Conservation (phyloP, 73 alveolate genomes). For the Breviolum minutum region DNA sequence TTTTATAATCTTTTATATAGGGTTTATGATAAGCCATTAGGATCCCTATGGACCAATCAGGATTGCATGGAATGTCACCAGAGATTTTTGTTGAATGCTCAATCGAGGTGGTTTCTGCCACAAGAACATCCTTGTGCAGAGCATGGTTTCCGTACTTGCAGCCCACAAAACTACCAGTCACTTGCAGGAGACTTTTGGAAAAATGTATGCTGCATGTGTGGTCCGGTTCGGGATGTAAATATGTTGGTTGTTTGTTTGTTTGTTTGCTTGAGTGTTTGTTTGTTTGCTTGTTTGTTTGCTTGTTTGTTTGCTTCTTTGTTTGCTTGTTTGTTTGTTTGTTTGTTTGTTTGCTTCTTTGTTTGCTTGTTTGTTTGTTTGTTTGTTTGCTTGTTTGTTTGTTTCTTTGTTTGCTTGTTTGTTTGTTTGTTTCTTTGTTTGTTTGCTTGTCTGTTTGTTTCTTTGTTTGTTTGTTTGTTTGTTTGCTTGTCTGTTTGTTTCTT, state of each 20-base stretch:
- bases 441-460: no score
- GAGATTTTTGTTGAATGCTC: neutral
- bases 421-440: no score
- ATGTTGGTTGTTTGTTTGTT: neutral
- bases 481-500: no score
- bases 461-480: no score
- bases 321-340: no score
- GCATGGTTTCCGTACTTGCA: conserved; percentile 76
- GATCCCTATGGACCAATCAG: neutral
- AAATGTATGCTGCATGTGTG: neutral
- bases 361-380: no score
- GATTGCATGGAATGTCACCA: neutral
- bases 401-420: no score
- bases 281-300: neutral
- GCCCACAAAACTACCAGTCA: conserved; percentile 41
- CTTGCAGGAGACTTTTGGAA: neutral
- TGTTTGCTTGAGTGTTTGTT: neutral
- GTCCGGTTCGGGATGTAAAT: neutral
- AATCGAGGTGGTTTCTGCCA: conserved; percentile 78
- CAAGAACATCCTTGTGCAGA: conserved; percentile 69
- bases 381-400: no score
- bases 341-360: no score
- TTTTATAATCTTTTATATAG: neutral
- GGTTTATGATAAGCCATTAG: neutral
- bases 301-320: no score